Base-by-base conservation (phyloP, 371 early-diverging fungal genomes). In the Batkoa obscura region DNA sequence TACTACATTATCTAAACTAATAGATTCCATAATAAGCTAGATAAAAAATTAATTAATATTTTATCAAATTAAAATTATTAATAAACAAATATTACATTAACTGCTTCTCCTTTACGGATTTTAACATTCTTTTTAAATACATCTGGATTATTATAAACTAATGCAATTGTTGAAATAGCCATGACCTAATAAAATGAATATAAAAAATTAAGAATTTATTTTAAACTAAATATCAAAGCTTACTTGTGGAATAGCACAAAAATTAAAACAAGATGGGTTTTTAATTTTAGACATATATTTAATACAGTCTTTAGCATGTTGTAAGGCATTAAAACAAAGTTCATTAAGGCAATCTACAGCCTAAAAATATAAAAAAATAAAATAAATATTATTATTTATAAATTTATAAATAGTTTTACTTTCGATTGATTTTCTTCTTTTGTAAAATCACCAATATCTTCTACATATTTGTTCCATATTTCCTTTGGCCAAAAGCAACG, bases 201-300 rank as follows among this genome's bases (percentile, higher is more conserved):
- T 23, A 23, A 23, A 23, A 23, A 23, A 23, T 23, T 23, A 23
- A 23, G 23, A 23, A 23, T 23, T 23, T 23, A 23, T 23, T 23
- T 23, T 23, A 23, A 23, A 23, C 23, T 23, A 23, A 23, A 23
- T 23, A 23, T 23, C 23, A 23, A 23, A 23, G 23, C 23, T 39
- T 50, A 77, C 86, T 72, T 96, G 95, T 23, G 97, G 97, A 58
- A 97, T 97, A 30, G 97, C 97, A 65, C 90, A 88, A 65, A 95
- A 95, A 61, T 79, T 83, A 66, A 95, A 89, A 15, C 90, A 80
- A 0, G 84, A 74, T 33, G 74, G 83, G 60, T 94, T 84, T 53
- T 68, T 63, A 55, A 97, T 71, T 56, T 70, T 60, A 50, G 72
- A 66, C 65, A 97, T 73, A 65, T 93, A 97, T 45, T 80, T 84